Conservation (phyloP, 192 early-diverging fungal genomes). For the Chytriomyces sp. region DNA sequence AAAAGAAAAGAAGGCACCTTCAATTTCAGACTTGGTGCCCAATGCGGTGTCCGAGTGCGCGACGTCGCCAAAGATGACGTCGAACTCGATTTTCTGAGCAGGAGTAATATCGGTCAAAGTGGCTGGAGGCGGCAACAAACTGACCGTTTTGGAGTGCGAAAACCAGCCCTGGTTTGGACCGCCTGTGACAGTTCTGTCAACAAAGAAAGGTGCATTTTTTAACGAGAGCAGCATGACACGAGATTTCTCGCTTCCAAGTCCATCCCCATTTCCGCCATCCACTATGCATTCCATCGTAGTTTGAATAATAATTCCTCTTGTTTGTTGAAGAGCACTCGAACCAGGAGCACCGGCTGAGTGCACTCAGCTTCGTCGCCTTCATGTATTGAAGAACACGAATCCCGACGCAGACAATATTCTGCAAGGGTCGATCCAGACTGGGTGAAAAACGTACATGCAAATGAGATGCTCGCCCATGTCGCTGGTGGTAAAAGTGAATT, state of each 20-base stretch:
- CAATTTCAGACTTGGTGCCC: constrained; percentile 26
- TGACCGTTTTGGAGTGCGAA: constrained; percentile 66
- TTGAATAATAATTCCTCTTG: no score
- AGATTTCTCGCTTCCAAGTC: no score
- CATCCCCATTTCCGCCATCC: no score
- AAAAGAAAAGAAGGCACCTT: neutral
- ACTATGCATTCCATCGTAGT: no score
- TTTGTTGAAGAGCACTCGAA: no score
- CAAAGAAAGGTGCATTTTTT: constrained; percentile 4
- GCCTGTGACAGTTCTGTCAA: constrained; percentile 31
- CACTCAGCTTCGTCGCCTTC: neutral
- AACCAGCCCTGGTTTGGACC: constrained; percentile 45
- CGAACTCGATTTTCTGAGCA: constrained; percentile 54
- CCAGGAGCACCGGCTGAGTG: no score
- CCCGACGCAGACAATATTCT: no score
- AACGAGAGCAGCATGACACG: no score
- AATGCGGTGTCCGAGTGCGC: constrained; percentile 49
- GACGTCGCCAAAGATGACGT: constrained; percentile 70
- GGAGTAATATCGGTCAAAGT: no score
- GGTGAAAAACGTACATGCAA: constrained; percentile 70
- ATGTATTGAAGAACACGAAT: no score
- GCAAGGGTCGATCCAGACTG: neutral
- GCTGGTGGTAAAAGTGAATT: constrained; percentile 91
- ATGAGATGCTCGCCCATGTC: constrained; percentile 89
- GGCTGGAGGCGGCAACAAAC: neutral